phyloP scores from a whole-genome alignment of 2,329 filamentous ascomycete genomes.

The Verticillium nubilum region DNA sequence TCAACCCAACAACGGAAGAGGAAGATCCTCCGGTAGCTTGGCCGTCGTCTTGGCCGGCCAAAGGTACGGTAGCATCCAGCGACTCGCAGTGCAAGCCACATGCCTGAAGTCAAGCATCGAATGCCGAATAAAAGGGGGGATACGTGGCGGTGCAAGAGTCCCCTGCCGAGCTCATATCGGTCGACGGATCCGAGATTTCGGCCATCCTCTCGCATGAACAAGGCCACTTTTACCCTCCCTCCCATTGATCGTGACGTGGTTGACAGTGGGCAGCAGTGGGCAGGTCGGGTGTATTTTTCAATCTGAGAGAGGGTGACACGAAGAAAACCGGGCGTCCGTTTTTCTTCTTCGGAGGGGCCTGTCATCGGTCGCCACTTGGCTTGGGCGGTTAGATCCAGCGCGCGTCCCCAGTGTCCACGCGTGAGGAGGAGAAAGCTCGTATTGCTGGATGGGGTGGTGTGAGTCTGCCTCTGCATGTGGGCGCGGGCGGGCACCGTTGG shows the following conservation, averaged over 20 bases:
- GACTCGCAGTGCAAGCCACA: background rate
- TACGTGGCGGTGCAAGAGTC: background rate
- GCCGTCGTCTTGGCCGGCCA: background rate
- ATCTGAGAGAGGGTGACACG: background rate
- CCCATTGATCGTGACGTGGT: background rate
- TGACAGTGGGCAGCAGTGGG: background rate
- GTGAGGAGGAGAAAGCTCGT: background rate
- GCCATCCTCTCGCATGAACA: background rate
- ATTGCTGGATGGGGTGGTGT: background rate
- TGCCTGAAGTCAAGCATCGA: background rate
- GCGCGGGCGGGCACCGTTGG: background rate
- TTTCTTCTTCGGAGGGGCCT: background rate
- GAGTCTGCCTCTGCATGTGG: background rate
- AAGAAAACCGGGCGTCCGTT: background rate
- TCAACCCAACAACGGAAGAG: background rate
- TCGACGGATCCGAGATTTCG: background rate
- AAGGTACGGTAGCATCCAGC: background rate
- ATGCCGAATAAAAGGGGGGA: background rate
- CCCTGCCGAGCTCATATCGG: background rate
- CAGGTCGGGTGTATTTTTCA: too few relatives aligned
- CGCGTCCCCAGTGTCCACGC: background rate
- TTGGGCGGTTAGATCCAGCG: background rate
- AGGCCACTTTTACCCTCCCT: background rate
- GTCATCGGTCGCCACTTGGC: background rate
- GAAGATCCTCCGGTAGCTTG: background rate